A percentile compares a stretch with the other conserved stretches of the same genome.
These are phyloP conservation scores for Paecilomyces dactylethromorphus DNA, from an alignment of 2,329 filamentous ascomycete genomes.

Conservation along the genomic window DNA sequence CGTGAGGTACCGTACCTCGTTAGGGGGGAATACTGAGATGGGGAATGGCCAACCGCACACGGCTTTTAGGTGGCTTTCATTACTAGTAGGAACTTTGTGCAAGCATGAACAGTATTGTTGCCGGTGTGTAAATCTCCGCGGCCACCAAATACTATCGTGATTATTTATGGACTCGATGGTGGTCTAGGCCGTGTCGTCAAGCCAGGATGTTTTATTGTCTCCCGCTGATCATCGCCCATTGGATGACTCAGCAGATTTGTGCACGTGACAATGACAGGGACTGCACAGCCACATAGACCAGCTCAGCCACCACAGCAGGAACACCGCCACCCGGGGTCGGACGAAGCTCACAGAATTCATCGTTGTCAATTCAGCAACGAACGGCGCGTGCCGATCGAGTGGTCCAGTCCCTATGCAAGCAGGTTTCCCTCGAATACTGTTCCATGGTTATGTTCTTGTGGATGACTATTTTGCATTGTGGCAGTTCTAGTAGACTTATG, in stretches of 20 bases:
- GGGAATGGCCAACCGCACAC: neutral
- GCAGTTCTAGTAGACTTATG: neutral
- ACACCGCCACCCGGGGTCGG: neutral
- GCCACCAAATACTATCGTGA: neutral
- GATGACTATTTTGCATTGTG: neutral
- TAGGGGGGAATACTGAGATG: neutral
- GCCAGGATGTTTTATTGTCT: neutral
- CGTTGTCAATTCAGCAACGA: neutral
- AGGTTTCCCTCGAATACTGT: neutral
- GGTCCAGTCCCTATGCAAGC: neutral
- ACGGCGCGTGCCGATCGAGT: neutral
- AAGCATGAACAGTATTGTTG: neutral
- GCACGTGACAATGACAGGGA: neutral
- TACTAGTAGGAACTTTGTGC: neutral
- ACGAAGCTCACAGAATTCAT: neutral
- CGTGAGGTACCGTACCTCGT: neutral
- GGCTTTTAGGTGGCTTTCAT: neutral
- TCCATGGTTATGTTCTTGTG: neutral
- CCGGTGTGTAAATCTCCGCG: neutral
- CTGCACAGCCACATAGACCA: neutral
- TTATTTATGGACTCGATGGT: neutral
- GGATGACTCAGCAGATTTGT: neutral
- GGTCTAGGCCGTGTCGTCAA: neutral
- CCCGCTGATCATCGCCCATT: neutral
- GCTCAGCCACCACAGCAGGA: neutral